A percentile compares a stretch with the other conserved stretches of the same genome.
Conservation (phyloP, 1,284 basidiomycete species). For the Pyrrhoderma lamaoense region DNA sequence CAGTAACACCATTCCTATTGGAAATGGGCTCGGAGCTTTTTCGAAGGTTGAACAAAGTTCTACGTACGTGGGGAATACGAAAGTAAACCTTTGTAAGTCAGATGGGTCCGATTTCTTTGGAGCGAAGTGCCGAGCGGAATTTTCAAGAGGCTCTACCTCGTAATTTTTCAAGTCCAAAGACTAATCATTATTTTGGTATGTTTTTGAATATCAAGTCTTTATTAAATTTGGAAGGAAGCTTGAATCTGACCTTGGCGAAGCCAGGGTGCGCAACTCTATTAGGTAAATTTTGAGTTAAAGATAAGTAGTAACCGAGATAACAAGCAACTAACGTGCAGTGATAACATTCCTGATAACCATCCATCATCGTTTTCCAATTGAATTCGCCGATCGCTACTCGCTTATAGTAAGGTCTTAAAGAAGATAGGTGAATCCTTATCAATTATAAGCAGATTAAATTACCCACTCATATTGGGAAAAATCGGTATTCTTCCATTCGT, state of each 20-base stretch:
- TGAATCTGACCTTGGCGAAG: conserved; percentile 18
- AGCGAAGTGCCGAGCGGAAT: conserved; percentile 20
- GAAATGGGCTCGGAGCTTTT: neutral
- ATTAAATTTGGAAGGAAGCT: neutral
- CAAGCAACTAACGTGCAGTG: conserved; percentile 19
- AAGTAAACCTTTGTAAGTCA: conserved; percentile 20
- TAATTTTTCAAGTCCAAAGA: conserved; percentile 22
- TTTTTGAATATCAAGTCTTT: neutral
- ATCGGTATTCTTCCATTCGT: conserved; percentile 11
- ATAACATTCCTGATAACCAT: conserved; percentile 26
- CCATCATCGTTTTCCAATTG: conserved; percentile 23
- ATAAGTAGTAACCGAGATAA: neutral
- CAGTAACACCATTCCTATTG: conserved; percentile 17
- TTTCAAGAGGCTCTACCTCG: conserved; percentile 21
- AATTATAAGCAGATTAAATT: neutral
- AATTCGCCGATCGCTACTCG: conserved; percentile 14
- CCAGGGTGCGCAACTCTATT: conserved; percentile 23
- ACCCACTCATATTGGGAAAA: conserved; percentile 15
- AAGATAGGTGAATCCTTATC: neutral
- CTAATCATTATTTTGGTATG: conserved; percentile 1
- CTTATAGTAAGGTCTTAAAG: conserved; percentile 5
- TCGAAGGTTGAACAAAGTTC: neutral
- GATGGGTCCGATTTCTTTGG: conserved; percentile 14
- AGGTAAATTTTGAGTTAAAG: neutral
- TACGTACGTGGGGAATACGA: conserved; percentile 21